phyloP scores from a whole-genome alignment of 495 filamentous ascomycete genomes.

The Aspergillus ellipticus region DNA sequence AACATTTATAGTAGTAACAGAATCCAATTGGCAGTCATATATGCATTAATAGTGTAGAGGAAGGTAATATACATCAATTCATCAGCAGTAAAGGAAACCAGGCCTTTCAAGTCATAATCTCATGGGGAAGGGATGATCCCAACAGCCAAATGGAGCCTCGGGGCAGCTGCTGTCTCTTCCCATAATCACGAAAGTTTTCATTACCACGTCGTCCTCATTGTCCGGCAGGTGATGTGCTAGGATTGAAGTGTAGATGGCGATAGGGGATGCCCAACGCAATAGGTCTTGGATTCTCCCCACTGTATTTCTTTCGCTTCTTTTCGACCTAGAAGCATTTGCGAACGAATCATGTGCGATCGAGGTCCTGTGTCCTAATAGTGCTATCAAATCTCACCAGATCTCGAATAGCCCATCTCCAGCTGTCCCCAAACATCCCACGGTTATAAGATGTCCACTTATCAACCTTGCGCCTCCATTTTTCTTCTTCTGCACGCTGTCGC shows the following conservation, averaged over 20 bases:
- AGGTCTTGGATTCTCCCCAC: conserved; percentile 1
- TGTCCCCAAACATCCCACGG: conserved; percentile 36
- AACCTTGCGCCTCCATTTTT: conserved; percentile 80
- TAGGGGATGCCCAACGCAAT: conserved; percentile 6
- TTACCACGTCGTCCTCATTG: background rate
- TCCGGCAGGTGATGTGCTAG: conserved; percentile 2
- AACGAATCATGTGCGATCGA: conserved; percentile 11
- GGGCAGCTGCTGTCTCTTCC: background rate
- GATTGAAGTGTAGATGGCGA: conserved; percentile 5
- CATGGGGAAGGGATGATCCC: background rate
- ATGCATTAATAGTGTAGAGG: background rate
- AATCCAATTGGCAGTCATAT: background rate
- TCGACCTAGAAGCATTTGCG: background rate
- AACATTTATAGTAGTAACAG: background rate
- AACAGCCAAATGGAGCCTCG: background rate
- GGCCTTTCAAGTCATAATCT: background rate
- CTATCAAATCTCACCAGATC: conserved; percentile 37
- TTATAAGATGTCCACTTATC: conserved; percentile 65
- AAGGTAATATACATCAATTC: background rate
- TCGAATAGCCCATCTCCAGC: conserved; percentile 56
- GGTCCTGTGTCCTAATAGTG: conserved; percentile 14
- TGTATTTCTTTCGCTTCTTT: conserved; percentile 3
- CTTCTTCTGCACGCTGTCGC: conserved; percentile 85
- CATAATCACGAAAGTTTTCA: conserved; percentile 6
- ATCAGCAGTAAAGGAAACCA: background rate